These are phyloP conservation scores for Cytospora piceae DNA, from an alignment of 2,329 filamentous ascomycete species.

Conservation along the genomic window DNA sequence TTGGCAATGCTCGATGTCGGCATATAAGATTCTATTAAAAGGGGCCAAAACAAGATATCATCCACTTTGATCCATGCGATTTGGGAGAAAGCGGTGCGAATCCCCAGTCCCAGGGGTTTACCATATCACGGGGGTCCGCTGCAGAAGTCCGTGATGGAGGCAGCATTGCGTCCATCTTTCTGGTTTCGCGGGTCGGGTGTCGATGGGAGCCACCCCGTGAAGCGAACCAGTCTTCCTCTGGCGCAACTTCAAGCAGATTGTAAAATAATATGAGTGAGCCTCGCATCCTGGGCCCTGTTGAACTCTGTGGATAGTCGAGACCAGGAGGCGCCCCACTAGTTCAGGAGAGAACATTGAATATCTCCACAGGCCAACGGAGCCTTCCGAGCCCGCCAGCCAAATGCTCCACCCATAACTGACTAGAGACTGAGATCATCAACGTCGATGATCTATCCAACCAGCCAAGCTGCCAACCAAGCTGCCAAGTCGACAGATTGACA, in stretches of 20 bases:
- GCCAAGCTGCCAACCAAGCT: too few species aligned
- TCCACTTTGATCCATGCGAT: conserved; percentile 22
- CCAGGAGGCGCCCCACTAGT: conserved; percentile 10
- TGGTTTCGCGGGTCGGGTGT: background rate
- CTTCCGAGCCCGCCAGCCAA: conserved; percentile 5
- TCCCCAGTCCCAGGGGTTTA: background rate
- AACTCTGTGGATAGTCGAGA: background rate
- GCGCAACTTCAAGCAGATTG: background rate
- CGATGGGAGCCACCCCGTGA: background rate
- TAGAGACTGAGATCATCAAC: background rate
- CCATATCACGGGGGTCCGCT: conserved; percentile 8
- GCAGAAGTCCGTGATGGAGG: background rate
- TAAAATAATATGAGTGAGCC: background rate
- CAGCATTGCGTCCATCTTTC: conserved; percentile 1
- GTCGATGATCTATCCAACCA: too few species aligned
- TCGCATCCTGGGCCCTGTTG: background rate
- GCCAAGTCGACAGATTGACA: too few species aligned
- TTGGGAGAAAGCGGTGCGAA: conserved; percentile 2
- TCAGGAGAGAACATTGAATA: conserved; percentile 9
- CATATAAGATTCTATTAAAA: conserved; percentile 20
- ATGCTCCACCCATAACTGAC: conserved; percentile 2
- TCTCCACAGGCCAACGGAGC: conserved; percentile 16
- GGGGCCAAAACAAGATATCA: conserved; percentile 12
- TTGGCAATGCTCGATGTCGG: conserved; percentile 6
- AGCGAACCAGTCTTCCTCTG: background rate